These are phyloP conservation scores for Populus tomentosa DNA, from an alignment of 441 rosid genomes.

Conservation along the genomic window DNA sequence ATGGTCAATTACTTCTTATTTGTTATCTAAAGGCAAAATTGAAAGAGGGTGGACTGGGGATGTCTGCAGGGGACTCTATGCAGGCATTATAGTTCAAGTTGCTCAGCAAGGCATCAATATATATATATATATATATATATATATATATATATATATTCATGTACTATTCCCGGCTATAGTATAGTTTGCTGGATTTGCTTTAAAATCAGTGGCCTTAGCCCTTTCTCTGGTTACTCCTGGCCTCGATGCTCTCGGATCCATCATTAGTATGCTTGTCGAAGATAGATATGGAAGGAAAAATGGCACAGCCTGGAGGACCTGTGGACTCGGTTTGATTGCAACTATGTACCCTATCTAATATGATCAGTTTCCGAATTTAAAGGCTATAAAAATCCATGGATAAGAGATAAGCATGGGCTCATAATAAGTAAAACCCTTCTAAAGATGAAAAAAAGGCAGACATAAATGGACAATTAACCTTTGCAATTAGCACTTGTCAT, in stretches of 20 bases:
- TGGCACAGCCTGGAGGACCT: background rate
- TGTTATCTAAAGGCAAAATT: too few species aligned
- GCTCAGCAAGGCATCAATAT: conserved; percentile 78
- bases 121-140: too few species aligned
- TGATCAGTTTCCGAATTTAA: background rate
- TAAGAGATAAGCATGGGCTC: background rate
- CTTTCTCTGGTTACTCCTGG: conserved; percentile 64
- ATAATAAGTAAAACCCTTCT: background rate
- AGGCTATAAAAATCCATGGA: background rate
- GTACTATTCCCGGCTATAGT: conserved; percentile 76
- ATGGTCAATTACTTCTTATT: background rate
- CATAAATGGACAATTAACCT: background rate
- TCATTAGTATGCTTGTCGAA: conserved; percentile 56
- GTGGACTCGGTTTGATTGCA: background rate
- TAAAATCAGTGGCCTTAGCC: conserved; percentile 58
- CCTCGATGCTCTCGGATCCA: conserved; percentile 54
- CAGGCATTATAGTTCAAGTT: conserved; percentile 65
- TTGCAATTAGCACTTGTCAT: background rate
- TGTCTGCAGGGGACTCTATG: conserved; percentile 52
- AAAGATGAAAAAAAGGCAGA: background rate
- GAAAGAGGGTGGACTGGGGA: too few species aligned
- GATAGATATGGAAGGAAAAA: conserved; percentile 59
- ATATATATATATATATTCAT: conserved; percentile 41
- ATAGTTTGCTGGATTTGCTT: conserved; percentile 72
- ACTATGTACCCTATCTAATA: background rate